A percentile compares a stretch with the other conserved stretches of the same genome.
These are phyloP conservation scores for Colletotrichum paranaense DNA, from an alignment of 2,329 filamentous ascomycete species.

Conservation along the genomic window DNA sequence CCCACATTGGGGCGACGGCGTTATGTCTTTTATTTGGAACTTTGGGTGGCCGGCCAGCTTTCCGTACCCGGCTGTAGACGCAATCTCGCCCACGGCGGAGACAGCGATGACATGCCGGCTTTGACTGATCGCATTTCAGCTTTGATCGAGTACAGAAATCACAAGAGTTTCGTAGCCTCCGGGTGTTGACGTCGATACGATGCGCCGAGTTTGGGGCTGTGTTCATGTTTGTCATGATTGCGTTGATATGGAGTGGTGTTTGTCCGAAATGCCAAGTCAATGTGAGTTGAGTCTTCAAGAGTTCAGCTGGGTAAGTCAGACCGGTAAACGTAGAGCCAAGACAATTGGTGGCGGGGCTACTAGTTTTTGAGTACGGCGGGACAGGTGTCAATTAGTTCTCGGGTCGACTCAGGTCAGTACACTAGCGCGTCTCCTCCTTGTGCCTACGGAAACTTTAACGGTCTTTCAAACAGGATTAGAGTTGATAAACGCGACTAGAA, in stretches of 20 bases:
- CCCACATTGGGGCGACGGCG: background rate
- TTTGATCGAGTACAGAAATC: constrained; percentile 4
- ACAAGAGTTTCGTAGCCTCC: constrained; percentile 12
- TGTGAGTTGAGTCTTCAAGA: background rate
- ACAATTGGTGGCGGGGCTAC: background rate
- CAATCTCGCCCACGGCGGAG: background rate
- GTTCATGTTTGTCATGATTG: background rate
- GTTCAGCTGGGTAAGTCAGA: background rate
- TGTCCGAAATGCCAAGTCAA: background rate
- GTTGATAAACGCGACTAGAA: background rate
- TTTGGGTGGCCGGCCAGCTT: background rate
- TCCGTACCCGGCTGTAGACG: constrained; percentile 5
- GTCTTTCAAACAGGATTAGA: background rate
- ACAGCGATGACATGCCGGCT: constrained; percentile 4
- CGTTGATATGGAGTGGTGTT: background rate
- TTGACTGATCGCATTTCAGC: constrained; percentile 15
- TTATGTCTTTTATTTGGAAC: background rate
- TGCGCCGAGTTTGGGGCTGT: background rate
- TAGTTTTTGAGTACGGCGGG: background rate
- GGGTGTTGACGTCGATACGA: background rate
- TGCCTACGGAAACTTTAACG: background rate
- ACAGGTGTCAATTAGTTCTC: background rate
- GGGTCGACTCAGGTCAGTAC: background rate
- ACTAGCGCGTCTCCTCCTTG: background rate
- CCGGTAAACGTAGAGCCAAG: background rate